Conservation (phyloP, 495 filamentous ascomycete genomes). For the Penicillium canariense region DNA sequence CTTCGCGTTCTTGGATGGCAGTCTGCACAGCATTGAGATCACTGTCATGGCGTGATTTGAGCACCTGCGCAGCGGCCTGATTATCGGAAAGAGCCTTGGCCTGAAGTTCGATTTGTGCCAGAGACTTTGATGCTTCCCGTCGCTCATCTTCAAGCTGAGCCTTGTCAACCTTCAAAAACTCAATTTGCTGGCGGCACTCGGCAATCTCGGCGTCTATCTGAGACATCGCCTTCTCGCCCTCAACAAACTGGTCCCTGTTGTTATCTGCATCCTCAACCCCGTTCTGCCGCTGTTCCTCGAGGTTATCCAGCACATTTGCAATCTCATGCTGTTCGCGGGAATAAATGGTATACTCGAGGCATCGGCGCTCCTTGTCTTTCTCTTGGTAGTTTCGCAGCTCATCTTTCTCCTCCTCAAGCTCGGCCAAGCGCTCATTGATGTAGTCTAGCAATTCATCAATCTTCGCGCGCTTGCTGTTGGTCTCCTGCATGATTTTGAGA, state of each 20-base stretch:
- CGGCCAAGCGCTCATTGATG: conserved; percentile 82
- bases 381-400: conserved; percentile 90
- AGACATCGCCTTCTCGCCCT: conserved; percentile 77
- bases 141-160: conserved; percentile 86
- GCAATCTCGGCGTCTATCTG: conserved; percentile 74
- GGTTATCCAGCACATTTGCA: conserved; percentile 68
- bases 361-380: conserved; percentile 88
- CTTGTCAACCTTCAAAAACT: conserved; percentile 85
- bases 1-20: conserved; percentile 73
- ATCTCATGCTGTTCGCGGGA: conserved; percentile 82
- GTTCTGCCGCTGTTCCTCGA: conserved; percentile 77
- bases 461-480: conserved; percentile 88
- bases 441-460: conserved; percentile 90
- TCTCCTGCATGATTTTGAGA: conserved; percentile 95
- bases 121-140: conserved; percentile 68
- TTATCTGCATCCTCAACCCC: conserved; percentile 82
- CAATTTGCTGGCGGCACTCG: conserved; percentile 74
- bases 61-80: conserved; percentile 72
- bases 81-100: conserved; percentile 77
- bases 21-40: conserved; percentile 70
- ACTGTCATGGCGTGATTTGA: conserved; percentile 63
- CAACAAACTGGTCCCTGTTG: conserved; percentile 70
- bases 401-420: conserved; percentile 96
- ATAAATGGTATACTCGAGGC: conserved; percentile 92
- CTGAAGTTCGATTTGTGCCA: conserved; percentile 81